A percentile compares a stretch with the other conserved stretches of the same genome.
phyloP scores from a whole-genome alignment of 2,329 filamentous ascomycete species.

The Trichoderma polysporum region DNA sequence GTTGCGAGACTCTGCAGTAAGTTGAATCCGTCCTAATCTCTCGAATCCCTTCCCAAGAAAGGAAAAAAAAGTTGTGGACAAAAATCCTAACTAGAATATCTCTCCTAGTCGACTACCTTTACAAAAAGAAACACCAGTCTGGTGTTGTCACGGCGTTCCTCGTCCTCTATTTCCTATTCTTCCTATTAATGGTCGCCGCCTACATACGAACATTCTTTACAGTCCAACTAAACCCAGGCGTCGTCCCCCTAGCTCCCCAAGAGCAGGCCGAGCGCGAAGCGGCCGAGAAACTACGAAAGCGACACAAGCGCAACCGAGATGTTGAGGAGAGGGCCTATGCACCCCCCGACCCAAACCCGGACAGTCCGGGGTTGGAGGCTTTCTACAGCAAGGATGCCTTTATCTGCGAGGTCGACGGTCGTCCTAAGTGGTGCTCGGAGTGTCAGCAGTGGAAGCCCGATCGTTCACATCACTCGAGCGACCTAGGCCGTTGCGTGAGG shows the following conservation, averaged over 20 bases:
- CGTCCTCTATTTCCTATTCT: slow-evolving; percentile 68
- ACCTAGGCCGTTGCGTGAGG: slow-evolving; percentile 74
- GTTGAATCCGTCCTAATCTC: slow-evolving; percentile 32
- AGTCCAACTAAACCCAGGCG: slow-evolving; percentile 69
- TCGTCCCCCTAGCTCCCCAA: slow-evolving; percentile 57
- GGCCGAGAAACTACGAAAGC: slow-evolving; percentile 32
- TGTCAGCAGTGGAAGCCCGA: slow-evolving; percentile 90
- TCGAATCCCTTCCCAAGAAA: too few relatives aligned
- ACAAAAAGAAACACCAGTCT: slow-evolving; percentile 47
- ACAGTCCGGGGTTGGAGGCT: slow-evolving; percentile 66
- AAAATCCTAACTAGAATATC: not conserved
- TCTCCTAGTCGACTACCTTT: slow-evolving; percentile 64
- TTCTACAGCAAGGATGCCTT: slow-evolving; percentile 86
- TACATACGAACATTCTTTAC: slow-evolving; percentile 71
- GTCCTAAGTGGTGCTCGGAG: slow-evolving; percentile 81
- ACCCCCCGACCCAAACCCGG: slow-evolving; percentile 49
- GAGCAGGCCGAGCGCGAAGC: slow-evolving; percentile 35
- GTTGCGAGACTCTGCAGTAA: slow-evolving; percentile 67
- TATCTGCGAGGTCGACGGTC: slow-evolving; percentile 76
- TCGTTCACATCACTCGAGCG: slow-evolving; percentile 80
- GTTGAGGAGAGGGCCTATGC: slow-evolving; percentile 34
- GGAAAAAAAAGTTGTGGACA: not conserved
- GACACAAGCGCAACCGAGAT: slow-evolving; percentile 28
- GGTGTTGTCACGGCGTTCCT: slow-evolving; percentile 68
- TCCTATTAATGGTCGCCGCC: slow-evolving; percentile 63